Base-by-base conservation (phyloP, 768 basidiomycete species). In the Collybia sp. region DNA sequence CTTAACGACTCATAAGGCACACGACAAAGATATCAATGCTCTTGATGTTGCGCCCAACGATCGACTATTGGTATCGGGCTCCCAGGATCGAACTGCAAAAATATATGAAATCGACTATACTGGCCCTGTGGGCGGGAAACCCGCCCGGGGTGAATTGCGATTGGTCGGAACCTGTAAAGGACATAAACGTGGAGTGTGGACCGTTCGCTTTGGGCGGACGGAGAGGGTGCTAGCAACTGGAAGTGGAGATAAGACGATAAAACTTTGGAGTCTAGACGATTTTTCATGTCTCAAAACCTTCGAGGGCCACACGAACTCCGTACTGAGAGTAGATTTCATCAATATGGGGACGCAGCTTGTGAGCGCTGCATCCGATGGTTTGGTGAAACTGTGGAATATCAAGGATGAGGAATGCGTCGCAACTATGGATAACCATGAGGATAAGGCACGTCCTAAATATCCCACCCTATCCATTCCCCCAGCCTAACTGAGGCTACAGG, bases 21-120 rank as follows among this genome's bases (percentile, higher is more conserved):
- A 98, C 65, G 96, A 98, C 45, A 98, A 97, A 68, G 96, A 98
- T 65, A 98, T 99, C 68, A 99, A 99, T 64, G 83, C 93, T 46
- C 75, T 99, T 34, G 96, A 98, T 62, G 73, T 98, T 12, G 74
- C 95, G 2, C 93, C 92, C 5, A 91, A 95, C 59, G 91, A 96
- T 62, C 75, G 73, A 49, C 66, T 94, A 47, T 77, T 98, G 38
- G 95, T 83, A 8, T 95, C 94, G 2, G 96, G 93, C 16, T 96
- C 93, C 15, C 96, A 98, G 61, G 96, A 99, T 65, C 87, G 88
- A 48, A 91, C 90, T 11, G 92, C 89, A 45, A 98, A 97, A 60
- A 68, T 99, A 13, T 99, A 85, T 64, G 77, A 80, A 47, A 80
- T 98, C 42, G 73, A 78, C 17, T 88, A 85, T 55, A 59, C 53